Conservation (phyloP, 371 early-diverging fungal species). For the Circinella umbellata region DNA sequence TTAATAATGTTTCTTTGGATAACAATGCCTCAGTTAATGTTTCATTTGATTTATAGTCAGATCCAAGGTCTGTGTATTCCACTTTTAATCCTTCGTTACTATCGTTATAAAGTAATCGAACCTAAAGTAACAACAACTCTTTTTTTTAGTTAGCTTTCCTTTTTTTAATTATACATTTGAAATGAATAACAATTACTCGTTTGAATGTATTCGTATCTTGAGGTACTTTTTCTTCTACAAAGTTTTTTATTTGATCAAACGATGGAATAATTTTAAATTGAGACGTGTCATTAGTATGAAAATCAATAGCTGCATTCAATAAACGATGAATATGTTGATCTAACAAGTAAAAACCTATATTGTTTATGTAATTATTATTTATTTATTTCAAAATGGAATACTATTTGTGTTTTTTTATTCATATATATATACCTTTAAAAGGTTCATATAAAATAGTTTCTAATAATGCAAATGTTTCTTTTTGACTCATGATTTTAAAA, state of each 20-base stretch:
- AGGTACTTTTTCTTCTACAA: constrained; percentile 33
- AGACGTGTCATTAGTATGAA: constrained; percentile 8
- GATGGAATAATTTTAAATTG: constrained; percentile 37
- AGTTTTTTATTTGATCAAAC: constrained; percentile 30
- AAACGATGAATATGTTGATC: constrained; percentile 38
- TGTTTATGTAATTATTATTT: too few species aligned
- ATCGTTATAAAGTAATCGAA: constrained; percentile 50
- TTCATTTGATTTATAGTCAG: constrained; percentile 18
- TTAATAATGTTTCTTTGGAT: constrained; percentile 11
- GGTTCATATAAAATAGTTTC: constrained; percentile 64
- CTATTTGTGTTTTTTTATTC: too few species aligned
- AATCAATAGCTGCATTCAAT: constrained; percentile 24
- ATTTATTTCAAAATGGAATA: too few species aligned
- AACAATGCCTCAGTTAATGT: constrained; percentile 17
- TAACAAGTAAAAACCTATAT: constrained; percentile 33
- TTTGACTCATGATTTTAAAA: background rate
- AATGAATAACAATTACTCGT: background rate
- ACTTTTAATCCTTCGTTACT: constrained; percentile 36
- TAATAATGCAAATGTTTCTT: constrained; percentile 38
- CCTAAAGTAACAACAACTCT: constrained; percentile 34
- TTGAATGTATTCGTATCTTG: background rate
- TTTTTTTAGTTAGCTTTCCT: background rate
- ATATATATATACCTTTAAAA: constrained; percentile 31
- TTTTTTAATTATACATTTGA: background rate
- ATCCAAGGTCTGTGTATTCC: constrained; percentile 44